Evolutionary conservation across 192 early-diverging fungal species (phyloP), one percentile per base, ranked within the genome.

Genomic region (Coemansia reversa): DNA sequence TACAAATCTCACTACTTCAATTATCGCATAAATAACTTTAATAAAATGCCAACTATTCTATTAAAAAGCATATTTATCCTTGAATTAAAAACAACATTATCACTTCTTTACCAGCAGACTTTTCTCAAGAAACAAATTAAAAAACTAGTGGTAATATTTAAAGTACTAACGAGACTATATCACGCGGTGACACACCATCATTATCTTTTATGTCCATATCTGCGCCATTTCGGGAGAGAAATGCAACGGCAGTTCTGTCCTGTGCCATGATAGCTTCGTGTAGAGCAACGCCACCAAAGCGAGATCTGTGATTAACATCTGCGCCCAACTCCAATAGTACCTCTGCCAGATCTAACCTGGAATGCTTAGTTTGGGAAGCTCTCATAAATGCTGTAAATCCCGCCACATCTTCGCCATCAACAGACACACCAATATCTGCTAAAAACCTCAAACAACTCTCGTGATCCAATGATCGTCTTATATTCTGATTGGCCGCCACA

Each of bases 321-420:
- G 76, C 76, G 24, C 76, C 76, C 71, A 79, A 28, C 11, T 51
- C 68, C 60, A 79, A 29, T 16, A 79, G 55, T 54, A 65, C 68
- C 8, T 52, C 18, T 1, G 76, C 76, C 65, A 79, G 35, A 52
- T 79, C 76, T 7, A 74, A 30, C 33, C 76, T 24, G 45, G 76
- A 74, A 19, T 79, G 65, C 0, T 33, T 58, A 7, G 76, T 79
- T 39, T 79, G 76, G 60, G 76, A 70, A 11, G 76, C 76, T 0
- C 76, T 67, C 76, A 79, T 79, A 57, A 79, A 79, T 42, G 76
- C 76, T 9, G 76, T 79, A 30, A 79, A 79, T 25, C 76, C 76
- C 5, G 67, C 76, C 3, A 79, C 72, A 28, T 79, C 76, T 53
- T 49, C 57, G 4, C 54, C 60, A 29, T 79, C 76, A 0, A 79